These are phyloP conservation scores for Auriculariales sp. DNA, from an alignment of 768 basidiomycete species.

Conservation along the genomic window DNA sequence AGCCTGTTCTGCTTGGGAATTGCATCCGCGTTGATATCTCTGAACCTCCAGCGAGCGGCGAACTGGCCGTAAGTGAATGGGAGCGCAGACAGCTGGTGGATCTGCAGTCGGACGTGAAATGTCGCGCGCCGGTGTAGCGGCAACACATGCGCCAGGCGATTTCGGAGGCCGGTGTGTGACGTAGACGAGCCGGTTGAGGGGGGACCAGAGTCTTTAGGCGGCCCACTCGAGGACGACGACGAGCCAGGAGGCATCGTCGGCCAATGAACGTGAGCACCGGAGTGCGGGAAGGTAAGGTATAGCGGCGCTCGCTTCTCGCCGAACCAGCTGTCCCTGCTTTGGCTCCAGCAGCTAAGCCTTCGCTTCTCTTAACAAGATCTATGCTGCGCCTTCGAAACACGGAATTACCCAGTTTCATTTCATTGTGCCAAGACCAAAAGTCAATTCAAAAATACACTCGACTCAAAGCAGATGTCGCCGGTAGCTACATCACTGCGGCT, in stretches of 20 bases:
- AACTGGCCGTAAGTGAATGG: conserved; percentile 62
- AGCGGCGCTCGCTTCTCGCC: no score
- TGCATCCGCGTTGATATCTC: conserved; percentile 27
- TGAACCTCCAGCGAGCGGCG: conserved; percentile 57
- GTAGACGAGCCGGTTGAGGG: no score
- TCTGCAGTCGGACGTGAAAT: conserved; percentile 43
- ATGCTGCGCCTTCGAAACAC: no score
- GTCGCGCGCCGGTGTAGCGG: conserved; percentile 49
- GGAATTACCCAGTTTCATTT: no score
- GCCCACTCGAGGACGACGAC: neutral
- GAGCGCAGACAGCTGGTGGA: conserved; percentile 58
- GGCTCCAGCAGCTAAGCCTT: no score
- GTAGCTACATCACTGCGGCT: no score
- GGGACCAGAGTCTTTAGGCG: neutral
- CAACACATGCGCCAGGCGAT: conserved; percentile 11
- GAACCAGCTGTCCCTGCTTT: no score
- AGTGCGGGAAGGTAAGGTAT: no score
- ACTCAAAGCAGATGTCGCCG: no score
- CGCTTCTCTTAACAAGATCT: no score
- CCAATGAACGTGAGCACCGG: conserved; percentile 18
- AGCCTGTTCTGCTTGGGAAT: neutral
- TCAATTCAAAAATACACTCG: no score
- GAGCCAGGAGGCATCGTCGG: neutral
- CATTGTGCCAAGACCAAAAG: no score
- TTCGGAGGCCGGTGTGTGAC: conserved; percentile 2